Evolutionary conservation across 2,329 filamentous ascomycete species (phyloP), one percentile per base, ranked within the genome.

Genomic region (Pseudocercospora cruenta): DNA sequence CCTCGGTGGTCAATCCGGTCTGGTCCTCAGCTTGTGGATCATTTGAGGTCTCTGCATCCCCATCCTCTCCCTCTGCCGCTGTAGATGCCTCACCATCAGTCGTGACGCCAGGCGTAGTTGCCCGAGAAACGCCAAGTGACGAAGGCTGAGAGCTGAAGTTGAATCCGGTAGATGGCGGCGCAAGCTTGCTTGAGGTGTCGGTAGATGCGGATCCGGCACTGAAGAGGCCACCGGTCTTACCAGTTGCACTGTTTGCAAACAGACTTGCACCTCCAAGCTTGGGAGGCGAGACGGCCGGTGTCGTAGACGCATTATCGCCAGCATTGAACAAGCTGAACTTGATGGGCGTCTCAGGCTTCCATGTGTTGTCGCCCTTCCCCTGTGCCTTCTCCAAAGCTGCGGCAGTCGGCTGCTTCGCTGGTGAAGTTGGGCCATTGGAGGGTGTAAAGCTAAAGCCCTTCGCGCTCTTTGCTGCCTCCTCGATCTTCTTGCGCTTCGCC

Each of bases 1-100:
- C 78, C 19, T 72, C 89, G 76, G 94, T 90, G 24, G 89, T 89
- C 47, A 88, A 86, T 16, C 87, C 87, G 63, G 88, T 88, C 75
- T 90, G 89, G 10, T 67, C 67, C 70, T 92, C 86, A 77, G 92
- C 90, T 76, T 89, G 76, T 39, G 71, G 64, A 39, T 77, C 74
- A 26, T 69, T 69, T 9, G 60, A 65, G 36, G 71, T 67, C 51
- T 73, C 71, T 26, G 63, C 70, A 26, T 73, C 70, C 73, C 77
- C 61, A 75, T 70, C 57, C 75, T 73, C 39, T 71, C 72, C 28
- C 76, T 71, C 24, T 69, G 70, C 62, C 62, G 70, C 69, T 22
- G 60, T 72, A 21, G 79, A 80, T 8, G 66, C 63, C 39, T 70
- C 71, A 58, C 72, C 74, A 58, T 82, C 81, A 47, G 81, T 82